Percentiles rank a stretch among this genome's conserved stretches.
Conservation (phyloP, 2,329 filamentous ascomycete species). For the Didymella lethalis region DNA sequence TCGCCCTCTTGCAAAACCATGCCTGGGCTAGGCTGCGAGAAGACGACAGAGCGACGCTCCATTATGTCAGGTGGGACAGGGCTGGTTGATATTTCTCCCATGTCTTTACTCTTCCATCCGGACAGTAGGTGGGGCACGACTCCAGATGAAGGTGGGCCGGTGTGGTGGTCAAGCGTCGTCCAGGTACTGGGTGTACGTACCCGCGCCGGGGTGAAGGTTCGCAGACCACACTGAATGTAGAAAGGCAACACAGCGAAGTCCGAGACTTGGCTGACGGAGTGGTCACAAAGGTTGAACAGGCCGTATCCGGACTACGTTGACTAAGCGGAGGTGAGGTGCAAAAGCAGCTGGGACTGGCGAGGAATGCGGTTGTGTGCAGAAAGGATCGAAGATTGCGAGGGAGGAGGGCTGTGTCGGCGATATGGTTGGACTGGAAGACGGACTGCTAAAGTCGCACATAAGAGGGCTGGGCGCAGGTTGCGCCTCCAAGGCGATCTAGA, state of each 20-base stretch:
- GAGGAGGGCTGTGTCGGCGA: conserved; percentile 33
- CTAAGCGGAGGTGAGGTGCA: conserved; percentile 27
- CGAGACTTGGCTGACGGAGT: conserved; percentile 30
- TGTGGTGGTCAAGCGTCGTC: conserved; percentile 25
- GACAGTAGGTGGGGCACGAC: conserved; percentile 21
- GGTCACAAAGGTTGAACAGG: conserved; percentile 28
- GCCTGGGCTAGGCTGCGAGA: conserved; percentile 52
- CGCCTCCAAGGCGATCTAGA: conserved; percentile 44
- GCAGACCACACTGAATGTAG: conserved; percentile 17
- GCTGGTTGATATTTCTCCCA: conserved; percentile 41
- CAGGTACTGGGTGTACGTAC: conserved; percentile 5
- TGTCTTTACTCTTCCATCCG: conserved; percentile 39
- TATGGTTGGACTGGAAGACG: conserved; percentile 38
- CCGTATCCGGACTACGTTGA: conserved; percentile 33
- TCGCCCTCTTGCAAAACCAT: conserved; percentile 56
- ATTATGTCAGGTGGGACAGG: conserved; percentile 50
- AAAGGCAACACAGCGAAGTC: conserved; percentile 16
- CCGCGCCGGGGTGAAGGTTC: conserved; percentile 11
- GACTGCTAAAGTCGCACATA: conserved; percentile 36
- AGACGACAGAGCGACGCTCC: conserved; percentile 55
- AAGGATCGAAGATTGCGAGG: conserved; percentile 37
- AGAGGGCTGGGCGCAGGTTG: conserved; percentile 36
- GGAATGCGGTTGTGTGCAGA: conserved; percentile 35
- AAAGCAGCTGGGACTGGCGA: conserved; percentile 30
- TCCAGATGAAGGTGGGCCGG: conserved; percentile 25